phyloP scores from a whole-genome alignment of 371 early-diverging fungal species.

The Choanephora cucurbitarum region DNA sequence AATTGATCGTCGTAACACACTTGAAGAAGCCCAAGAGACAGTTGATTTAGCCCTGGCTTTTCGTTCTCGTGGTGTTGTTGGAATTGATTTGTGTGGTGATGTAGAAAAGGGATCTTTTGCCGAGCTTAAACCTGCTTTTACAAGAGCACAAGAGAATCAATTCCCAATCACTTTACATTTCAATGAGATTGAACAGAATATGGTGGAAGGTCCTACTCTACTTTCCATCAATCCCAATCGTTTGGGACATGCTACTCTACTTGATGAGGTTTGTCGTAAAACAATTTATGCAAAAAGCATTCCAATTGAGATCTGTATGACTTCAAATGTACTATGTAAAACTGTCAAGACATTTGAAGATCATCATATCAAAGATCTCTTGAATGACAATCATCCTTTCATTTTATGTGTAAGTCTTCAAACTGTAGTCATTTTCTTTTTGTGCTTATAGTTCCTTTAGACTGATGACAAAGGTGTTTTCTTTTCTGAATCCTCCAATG shows the following conservation, averaged over 20 bases:
- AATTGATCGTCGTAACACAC: slow-evolving; percentile 56
- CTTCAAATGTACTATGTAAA: slow-evolving; percentile 64
- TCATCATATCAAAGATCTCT: slow-evolving; percentile 58
- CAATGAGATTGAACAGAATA: slow-evolving; percentile 52
- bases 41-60: slow-evolving; percentile 57
- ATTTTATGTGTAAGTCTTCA: slow-evolving; percentile 56
- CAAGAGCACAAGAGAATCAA: slow-evolving; percentile 46
- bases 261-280: slow-evolving; percentile 41
- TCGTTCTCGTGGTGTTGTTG: slow-evolving; percentile 52
- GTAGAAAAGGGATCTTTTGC: slow-evolving; percentile 47
- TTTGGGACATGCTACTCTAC: slow-evolving; percentile 63
- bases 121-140: slow-evolving; percentile 51
- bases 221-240: slow-evolving; percentile 51
- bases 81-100: slow-evolving; percentile 70
- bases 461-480: slow-evolving; percentile 67
- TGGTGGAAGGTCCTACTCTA: slow-evolving; percentile 47
- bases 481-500: slow-evolving; percentile 51
- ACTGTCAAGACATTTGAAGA: slow-evolving; percentile 51
- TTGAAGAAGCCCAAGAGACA: slow-evolving; percentile 56
- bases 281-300: slow-evolving; percentile 40
- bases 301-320: slow-evolving; percentile 68
- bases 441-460: slow-evolving; percentile 21
- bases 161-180: slow-evolving; percentile 63
- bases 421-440: not conserved
- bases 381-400: slow-evolving; percentile 52